Percentiles rank a stretch among this genome's conserved stretches.
Conservation (phyloP, 192 early-diverging fungal species). For the Gonapodya sp. region DNA sequence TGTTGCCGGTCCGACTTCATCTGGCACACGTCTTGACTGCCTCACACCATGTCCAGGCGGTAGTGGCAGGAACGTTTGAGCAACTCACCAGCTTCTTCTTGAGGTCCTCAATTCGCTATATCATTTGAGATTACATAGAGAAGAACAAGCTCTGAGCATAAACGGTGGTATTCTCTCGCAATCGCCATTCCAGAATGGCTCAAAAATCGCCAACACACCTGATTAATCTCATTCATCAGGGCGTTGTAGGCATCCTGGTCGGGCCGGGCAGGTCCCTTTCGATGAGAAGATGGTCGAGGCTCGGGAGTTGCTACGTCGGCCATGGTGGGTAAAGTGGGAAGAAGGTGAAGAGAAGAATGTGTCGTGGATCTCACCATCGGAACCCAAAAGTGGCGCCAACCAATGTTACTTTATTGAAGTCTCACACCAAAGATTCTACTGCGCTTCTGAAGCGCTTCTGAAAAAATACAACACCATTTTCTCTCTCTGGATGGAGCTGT, state of each 20-base stretch:
- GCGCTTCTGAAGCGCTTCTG: too few relatives aligned
- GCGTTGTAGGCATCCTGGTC: slow-evolving; percentile 1
- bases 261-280: background rate
- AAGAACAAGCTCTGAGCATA: too few relatives aligned
- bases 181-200: background rate
- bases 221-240: background rate
- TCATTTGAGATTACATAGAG: too few relatives aligned
- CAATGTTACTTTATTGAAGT: too few relatives aligned
- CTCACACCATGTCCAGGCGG: too few relatives aligned
- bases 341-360: background rate
- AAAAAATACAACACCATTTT: too few relatives aligned
- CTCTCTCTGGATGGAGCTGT: too few relatives aligned
- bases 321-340: background rate
- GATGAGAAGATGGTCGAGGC: background rate
- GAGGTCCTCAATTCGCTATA: background rate
- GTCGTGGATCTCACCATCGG: background rate
- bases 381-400: too few relatives aligned
- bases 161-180: too few relatives aligned
- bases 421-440: too few relatives aligned
- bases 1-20: background rate
- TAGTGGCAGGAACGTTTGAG: background rate
- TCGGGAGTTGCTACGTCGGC: background rate
- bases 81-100: slow-evolving; percentile 1
- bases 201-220: slow-evolving; percentile 1
- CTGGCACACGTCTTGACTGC: too few relatives aligned